Evolutionary conservation across 352 stramenopile genomes (phyloP), one percentile per base, ranked within the genome.

Genomic region (Phytophthora sp.): DNA sequence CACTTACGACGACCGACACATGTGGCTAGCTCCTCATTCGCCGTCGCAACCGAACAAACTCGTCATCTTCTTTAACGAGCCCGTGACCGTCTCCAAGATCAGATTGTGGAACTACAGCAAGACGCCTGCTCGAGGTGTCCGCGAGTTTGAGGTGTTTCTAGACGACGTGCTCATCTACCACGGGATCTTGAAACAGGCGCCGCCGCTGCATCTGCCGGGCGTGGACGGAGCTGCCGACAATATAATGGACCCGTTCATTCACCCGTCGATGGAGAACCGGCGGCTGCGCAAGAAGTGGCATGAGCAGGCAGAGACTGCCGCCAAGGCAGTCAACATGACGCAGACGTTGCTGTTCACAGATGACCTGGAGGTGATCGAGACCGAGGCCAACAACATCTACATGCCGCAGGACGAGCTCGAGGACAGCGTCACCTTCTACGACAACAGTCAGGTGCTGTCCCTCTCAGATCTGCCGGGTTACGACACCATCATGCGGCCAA

Each of bases 21-120:
- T 90, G 73, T 93, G 86, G 86, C 76, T 94, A 24, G 64, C 84
- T 8, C 81, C 84, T 15, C 77, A 84, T 59, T 81, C 82, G n/a
- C 79, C 82, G 33, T 74, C 79, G 18, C 71, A 86, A 18, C 68
- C 67, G 20, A 95, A 95, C 57, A 86, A 88, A 36, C 64, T 96
- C 24, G 74, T 89, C 11, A 57, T 93, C 20, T 87, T 92, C 39
- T 96, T 93, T 67, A 88, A 96, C 51, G 77, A 86, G 24, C 85
- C 85, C 0, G 70, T 94, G 13, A 81, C 81, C 1, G 59, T 95
- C n/a, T 94, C 86, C 18, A 84, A 82, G 45, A 86, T 95, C 56
- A 84, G 78, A 1, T n/a, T 96, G 15, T 95, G 82, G 82, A 96
- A 97, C 59, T 97, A 96, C 72, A 90, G 74, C 72, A 95, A 94